Evolutionary conservation across 805 yeast genomes (phyloP), one percentile per base, ranked within the genome.

Genomic region (Candida methanosorbosa): DNA sequence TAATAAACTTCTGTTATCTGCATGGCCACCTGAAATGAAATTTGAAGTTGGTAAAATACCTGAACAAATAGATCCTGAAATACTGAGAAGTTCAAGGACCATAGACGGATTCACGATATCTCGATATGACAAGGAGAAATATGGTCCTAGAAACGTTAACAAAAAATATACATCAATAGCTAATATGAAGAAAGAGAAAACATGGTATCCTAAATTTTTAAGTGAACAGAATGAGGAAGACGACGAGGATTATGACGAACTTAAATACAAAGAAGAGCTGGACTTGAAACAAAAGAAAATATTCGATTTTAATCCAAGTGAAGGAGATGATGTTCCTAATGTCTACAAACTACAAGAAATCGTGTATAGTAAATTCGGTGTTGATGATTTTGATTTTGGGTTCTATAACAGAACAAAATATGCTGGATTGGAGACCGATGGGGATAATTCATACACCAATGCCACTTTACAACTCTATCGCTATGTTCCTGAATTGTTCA

Each of bases 341-440:
- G 82, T 88, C 24, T 90, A 81, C 59, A 64, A 77, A 27, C 75
- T 78, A 45, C 63, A 85, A 30, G 82, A 80, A 39, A 83, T 90
- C 35, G 71, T 80, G 28, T 90, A 88, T 56, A 82, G 94, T 37
- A 79, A 75, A 47, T 90, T 86, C 56, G 98, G 98, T 19, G 87
- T 92, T 21, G 86, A 81, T 45, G 96, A 87, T 55, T 92, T 92
- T 59, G 96, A 90, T 59, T 90, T 92, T 53, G 78, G 73, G 35
- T 81, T 78, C 47, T 90, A 81, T 63, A 90, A 90, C 52, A 66
- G 67, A 27, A 82, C 97, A 0, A 41, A 50, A 2, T 79, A 65
- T 36, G 75, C 97, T 2, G 97, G 97, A 0, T 64, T 90, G n/a
- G 97, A 92, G 54, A 80, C 87, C 9, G 92, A 87, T 49, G 69